A percentile compares a stretch with the other conserved stretches of the same genome.
Conservation (phyloP, 225 moss, liverwort and hornwort genomes). For the Sphagnum tenellum region DNA sequence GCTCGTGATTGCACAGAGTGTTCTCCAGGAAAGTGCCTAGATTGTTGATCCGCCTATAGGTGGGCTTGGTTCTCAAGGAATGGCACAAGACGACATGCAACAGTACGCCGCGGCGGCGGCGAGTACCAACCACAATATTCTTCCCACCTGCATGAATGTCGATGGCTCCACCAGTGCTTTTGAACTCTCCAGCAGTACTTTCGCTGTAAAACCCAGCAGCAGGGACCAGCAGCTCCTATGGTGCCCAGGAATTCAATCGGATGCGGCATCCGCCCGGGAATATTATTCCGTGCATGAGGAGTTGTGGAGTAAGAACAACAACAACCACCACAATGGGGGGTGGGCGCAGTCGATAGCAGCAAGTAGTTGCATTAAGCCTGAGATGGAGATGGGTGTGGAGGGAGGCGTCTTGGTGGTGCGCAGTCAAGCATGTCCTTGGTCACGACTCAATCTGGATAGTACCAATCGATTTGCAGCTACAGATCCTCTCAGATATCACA, state of each 20-base stretch:
- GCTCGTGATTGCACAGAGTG: not conserved
- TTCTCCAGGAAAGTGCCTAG: slow-evolving; percentile 4
- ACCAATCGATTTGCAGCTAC: slow-evolving; percentile 28
- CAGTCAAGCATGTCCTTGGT: slow-evolving; percentile 47
- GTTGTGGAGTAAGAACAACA: too few relatives aligned
- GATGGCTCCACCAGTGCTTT: too few relatives aligned
- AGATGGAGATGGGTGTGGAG: slow-evolving; percentile 32
- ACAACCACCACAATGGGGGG: too few relatives aligned
- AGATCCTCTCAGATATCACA: slow-evolving; percentile 32
- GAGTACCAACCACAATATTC: too few relatives aligned
- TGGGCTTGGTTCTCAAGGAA: not conserved
- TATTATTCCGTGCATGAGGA: too few relatives aligned
- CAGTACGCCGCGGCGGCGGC: too few relatives aligned
- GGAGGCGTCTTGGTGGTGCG: slow-evolving; percentile 35
- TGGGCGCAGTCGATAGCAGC: too few relatives aligned
- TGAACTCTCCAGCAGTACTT: not conserved
- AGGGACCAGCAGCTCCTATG: slow-evolving; percentile 1
- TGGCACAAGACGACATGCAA: not conserved
- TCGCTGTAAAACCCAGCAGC: not conserved
- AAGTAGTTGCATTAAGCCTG: slow-evolving; percentile 8
- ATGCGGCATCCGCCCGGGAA: too few relatives aligned
- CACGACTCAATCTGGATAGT: slow-evolving; percentile 19
- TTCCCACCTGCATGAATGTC: too few relatives aligned
- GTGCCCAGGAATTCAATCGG: too few relatives aligned
- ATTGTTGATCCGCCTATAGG: not conserved